Conservation (phyloP, 352 stramenopile genomes). For the Peronospora destructor region DNA sequence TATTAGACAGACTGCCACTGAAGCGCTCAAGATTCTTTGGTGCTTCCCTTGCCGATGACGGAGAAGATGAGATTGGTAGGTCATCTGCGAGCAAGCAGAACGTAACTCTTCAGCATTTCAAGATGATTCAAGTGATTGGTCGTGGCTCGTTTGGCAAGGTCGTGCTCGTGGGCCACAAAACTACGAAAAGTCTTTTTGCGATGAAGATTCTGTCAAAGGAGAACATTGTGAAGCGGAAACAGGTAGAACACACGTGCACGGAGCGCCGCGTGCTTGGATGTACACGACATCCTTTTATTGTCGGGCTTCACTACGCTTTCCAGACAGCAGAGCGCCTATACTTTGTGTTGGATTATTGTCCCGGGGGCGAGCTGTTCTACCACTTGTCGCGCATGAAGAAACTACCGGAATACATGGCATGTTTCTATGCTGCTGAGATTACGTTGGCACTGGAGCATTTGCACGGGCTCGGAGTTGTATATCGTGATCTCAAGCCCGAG, state of each 20-base stretch:
- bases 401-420: slow-evolving; percentile 81
- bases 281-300: slow-evolving; percentile 84
- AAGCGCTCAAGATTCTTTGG: slow-evolving; percentile 67
- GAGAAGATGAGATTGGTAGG: slow-evolving; percentile 33
- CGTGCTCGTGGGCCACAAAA: slow-evolving; percentile 75
- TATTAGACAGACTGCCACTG: slow-evolving; percentile 56
- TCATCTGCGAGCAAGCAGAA: slow-evolving; percentile 31
- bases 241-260: slow-evolving; percentile 85
- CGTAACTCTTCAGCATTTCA: slow-evolving; percentile 64
- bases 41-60: slow-evolving; percentile 48
- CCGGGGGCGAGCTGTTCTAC: slow-evolving; percentile 85
- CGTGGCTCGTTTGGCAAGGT: slow-evolving; percentile 91
- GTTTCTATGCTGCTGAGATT: slow-evolving; percentile 87
- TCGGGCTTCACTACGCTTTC: slow-evolving; percentile 83
- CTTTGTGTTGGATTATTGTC: slow-evolving; percentile 93
- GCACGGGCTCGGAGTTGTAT: slow-evolving; percentile 76
- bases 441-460: slow-evolving; percentile 79
- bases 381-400: slow-evolving; percentile 85
- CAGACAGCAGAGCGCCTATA: slow-evolving; percentile 90
- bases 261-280: slow-evolving; percentile 80
- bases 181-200: slow-evolving; percentile 84
- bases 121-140: slow-evolving; percentile 86
- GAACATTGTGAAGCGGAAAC: slow-evolving; percentile 85
- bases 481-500: slow-evolving; percentile 72
- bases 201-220: slow-evolving; percentile 91